phyloP scores from a whole-genome alignment of 208 protist species.

The Leptomonas pyrrhocoris region DNA sequence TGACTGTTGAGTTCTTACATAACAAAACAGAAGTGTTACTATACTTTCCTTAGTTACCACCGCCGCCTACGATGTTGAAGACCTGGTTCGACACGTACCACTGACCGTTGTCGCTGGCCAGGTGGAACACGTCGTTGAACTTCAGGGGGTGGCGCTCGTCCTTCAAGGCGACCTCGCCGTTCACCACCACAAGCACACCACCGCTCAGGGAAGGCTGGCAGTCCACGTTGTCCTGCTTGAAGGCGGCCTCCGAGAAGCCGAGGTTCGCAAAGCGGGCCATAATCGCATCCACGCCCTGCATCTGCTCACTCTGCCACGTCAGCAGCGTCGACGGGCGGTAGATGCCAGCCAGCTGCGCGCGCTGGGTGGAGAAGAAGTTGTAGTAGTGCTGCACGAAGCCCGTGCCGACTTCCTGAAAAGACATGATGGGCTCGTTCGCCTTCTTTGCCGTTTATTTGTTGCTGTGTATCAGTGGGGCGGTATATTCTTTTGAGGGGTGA shows the following conservation, averaged over 20 bases:
- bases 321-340: slow-evolving; percentile 82
- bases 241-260: slow-evolving; percentile 70
- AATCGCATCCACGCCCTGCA: slow-evolving; percentile 84
- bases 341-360: slow-evolving; percentile 67
- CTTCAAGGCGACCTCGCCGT: slow-evolving; percentile 83
- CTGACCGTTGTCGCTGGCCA: slow-evolving; percentile 73
- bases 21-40: no score
- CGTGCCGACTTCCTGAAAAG: slow-evolving; percentile 71
- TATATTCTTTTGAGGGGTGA: no score
- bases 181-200: slow-evolving; percentile 82
- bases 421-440: slow-evolving; percentile 32
- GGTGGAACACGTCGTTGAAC: slow-evolving; percentile 90
- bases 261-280: slow-evolving; percentile 82
- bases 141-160: slow-evolving; percentile 84
- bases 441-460: neutral
- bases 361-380: slow-evolving; percentile 72
- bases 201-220: slow-evolving; percentile 79
- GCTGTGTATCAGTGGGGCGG: no score
- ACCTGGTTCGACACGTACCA: slow-evolving; percentile 91
- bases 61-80: slow-evolving; percentile 88
- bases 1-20: no score
- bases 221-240: slow-evolving; percentile 84
- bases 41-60: slow-evolving; percentile 47
- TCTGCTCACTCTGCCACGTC: slow-evolving; percentile 88
- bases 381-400: slow-evolving; percentile 90